phyloP scores from a whole-genome alignment of 2,329 filamentous ascomycete species.

The Dendryphion nanum region DNA sequence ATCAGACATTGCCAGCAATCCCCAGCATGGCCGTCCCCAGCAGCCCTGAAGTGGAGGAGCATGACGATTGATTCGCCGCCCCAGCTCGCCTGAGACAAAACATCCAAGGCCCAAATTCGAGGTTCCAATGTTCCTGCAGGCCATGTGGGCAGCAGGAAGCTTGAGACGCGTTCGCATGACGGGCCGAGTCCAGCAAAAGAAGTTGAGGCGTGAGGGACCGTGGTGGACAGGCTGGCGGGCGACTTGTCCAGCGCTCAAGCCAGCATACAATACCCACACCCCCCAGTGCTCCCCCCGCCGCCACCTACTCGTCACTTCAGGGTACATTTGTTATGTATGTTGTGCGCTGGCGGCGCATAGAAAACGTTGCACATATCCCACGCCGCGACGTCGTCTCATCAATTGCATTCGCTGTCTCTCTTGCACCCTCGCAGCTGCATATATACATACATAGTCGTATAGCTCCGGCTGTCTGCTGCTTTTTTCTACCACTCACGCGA shows the following conservation, averaged over 20 bases:
- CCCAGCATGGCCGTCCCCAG: conserved; percentile 4
- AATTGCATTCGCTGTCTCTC: conserved; percentile 14
- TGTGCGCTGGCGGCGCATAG: conserved; percentile 4
- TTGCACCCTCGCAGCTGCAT: conserved; percentile 9
- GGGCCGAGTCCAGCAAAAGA: too few relatives aligned
- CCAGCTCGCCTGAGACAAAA: conserved; percentile 18
- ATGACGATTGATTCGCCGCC: conserved; percentile 19
- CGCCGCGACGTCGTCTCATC: conserved; percentile 4
- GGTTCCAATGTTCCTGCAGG: neutral
- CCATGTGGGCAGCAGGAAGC: conserved; percentile 1
- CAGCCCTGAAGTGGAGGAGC: neutral
- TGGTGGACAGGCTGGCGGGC: too few relatives aligned
- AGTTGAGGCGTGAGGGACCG: too few relatives aligned
- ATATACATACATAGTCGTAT: too few relatives aligned
- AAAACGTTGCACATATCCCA: conserved; percentile 3
- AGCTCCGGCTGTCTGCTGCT: neutral
- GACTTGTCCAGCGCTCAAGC: too few relatives aligned
- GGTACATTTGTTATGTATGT: too few relatives aligned
- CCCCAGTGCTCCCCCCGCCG: too few relatives aligned
- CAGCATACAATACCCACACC: too few relatives aligned
- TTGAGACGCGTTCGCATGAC: neutral
- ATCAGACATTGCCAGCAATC: conserved; percentile 3
- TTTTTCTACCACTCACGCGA: conserved; percentile 14
- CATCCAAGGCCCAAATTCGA: conserved; percentile 5
- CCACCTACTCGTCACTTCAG: too few relatives aligned